phyloP scores from a whole-genome alignment of 140 eudicot genomes.

The Bidens hawaiensis region DNA sequence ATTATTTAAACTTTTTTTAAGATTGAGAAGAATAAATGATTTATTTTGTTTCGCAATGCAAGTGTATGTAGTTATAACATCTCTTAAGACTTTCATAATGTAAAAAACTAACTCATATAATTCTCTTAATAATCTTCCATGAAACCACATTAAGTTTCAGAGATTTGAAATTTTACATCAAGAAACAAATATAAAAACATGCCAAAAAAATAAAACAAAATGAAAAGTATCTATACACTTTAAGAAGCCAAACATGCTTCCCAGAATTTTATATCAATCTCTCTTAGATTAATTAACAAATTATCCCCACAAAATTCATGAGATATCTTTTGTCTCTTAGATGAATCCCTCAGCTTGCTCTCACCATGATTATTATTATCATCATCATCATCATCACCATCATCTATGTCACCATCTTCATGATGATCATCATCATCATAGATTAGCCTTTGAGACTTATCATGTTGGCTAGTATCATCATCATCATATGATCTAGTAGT shows the following conservation, averaged over 20 bases:
- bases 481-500: slow-evolving; percentile 10
- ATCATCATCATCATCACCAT: neutral
- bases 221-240: too few relatives aligned
- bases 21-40: too few relatives aligned
- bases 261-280: slow-evolving; percentile 63
- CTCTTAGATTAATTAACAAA: slow-evolving; percentile 41
- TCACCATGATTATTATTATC: neutral
- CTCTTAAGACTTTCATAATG: too few relatives aligned
- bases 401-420: neutral
- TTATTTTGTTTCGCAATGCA: too few relatives aligned
- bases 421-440: slow-evolving; percentile 23
- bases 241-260: slow-evolving; percentile 70
- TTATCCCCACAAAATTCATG: slow-evolving; percentile 11
- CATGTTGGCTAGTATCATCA: slow-evolving; percentile 4
- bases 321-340: slow-evolving; percentile 19
- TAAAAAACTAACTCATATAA: too few relatives aligned
- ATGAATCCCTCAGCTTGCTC: slow-evolving; percentile 13
- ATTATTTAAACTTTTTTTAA: too few relatives aligned
- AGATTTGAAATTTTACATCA: neutral
- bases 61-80: too few relatives aligned
- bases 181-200: slow-evolving; percentile 16
- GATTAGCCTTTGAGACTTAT: slow-evolving; percentile 16
- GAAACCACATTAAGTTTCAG: too few relatives aligned
- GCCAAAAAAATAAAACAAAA: neutral
- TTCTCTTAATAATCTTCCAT: too few relatives aligned